Conservation (phyloP, 2,329 filamentous ascomycete species). For the Aspergillus calidoustus region DNA sequence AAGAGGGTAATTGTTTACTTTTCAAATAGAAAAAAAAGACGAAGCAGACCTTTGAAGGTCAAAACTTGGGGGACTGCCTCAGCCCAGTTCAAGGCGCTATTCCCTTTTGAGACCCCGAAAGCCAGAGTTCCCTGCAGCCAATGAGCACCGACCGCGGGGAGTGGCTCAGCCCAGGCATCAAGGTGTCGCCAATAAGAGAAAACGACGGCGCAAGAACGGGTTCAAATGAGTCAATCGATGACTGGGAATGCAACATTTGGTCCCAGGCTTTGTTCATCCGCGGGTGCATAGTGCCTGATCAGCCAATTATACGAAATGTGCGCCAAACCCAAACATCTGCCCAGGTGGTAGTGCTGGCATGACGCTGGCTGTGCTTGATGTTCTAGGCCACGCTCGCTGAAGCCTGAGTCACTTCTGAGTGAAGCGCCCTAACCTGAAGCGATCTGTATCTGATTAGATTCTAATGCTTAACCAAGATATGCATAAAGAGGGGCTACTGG, state of each 20-base stretch:
- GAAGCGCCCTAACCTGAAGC: not conserved
- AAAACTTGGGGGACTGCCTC: not conserved
- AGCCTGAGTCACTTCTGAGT: not conserved
- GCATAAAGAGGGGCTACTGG: not conserved
- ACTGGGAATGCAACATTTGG: constrained; percentile 3
- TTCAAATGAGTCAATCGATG: constrained; percentile 6
- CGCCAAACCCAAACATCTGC: constrained; percentile 25
- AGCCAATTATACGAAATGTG: constrained; percentile 11
- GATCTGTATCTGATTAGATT: constrained; percentile 15
- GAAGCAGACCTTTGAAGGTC: not conserved
- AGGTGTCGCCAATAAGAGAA: not conserved
- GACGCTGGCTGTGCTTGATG: not conserved
- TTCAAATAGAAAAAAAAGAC: constrained; percentile 1
- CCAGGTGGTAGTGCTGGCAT: not conserved
- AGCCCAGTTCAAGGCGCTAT: not conserved
- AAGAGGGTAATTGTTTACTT: constrained; percentile 10
- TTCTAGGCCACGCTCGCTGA: not conserved
- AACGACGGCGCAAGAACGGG: not conserved
- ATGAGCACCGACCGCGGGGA: not conserved
- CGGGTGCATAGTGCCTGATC: not conserved
- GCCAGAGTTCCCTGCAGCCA: not conserved
- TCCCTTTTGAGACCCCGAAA: not conserved
- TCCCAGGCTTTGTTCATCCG: not conserved
- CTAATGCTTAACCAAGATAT: constrained; percentile 11
- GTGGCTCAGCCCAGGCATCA: constrained; percentile 1